These are phyloP conservation scores for Botrytis elliptica DNA, from an alignment of 2,329 filamentous ascomycete species.

Conservation along the genomic window DNA sequence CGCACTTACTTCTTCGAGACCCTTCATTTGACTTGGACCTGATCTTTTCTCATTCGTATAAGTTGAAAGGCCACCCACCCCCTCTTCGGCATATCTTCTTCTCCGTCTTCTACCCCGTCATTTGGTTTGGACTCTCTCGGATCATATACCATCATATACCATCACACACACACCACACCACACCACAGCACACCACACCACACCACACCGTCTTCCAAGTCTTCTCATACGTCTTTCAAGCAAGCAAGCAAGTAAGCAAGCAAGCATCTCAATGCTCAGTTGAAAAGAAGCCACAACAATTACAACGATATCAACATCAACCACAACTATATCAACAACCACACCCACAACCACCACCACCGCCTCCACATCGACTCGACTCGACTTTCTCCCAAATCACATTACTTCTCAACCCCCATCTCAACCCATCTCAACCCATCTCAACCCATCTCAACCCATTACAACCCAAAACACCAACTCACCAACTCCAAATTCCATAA, in stretches of 20 bases:
- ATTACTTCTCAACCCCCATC: neutral
- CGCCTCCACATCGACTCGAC: too few relatives aligned
- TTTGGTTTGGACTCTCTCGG: neutral
- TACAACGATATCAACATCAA: neutral
- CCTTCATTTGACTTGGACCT: neutral
- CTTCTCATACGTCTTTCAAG: neutral
- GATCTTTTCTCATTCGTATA: conserved; percentile 25
- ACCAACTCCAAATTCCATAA: neutral
- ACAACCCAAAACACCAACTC: neutral
- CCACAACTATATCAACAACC: too few relatives aligned
- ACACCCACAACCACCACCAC: neutral
- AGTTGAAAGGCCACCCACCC: conserved; percentile 22
- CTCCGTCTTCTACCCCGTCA: conserved; percentile 29
- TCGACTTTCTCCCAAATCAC: neutral
- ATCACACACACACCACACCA: too few relatives aligned
- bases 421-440: neutral
- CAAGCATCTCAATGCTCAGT: neutral
- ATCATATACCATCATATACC: neutral
- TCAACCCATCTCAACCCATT: neutral
- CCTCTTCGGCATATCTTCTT: conserved; percentile 32
- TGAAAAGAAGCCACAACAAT: neutral
- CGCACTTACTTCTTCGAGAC: neutral
- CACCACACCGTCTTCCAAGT: neutral
- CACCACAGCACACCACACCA: too few relatives aligned
- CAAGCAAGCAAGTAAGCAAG: neutral